Evolutionary conservation across 495 filamentous ascomycete genomes (phyloP), one percentile per base, ranked within the genome.

Genomic region (Xylaria longipes): DNA sequence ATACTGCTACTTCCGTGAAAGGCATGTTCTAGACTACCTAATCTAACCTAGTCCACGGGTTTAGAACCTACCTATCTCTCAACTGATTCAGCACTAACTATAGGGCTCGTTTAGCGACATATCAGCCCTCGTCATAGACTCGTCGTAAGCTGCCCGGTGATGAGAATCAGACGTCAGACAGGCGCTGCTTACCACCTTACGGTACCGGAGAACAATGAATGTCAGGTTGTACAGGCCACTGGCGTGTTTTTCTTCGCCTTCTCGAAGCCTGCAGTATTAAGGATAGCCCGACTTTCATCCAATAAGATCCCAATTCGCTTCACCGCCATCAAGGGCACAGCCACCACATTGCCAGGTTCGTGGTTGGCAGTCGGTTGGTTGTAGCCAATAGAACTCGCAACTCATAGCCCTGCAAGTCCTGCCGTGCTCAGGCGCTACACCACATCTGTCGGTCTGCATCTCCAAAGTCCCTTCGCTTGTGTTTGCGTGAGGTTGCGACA

Each of bases 261-360:
- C 63, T 65, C 63, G 63, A 65, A 65, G 63, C 45, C 45, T 65
- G 45, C 63, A 43, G 37, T 17, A 65, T 65, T 63, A 27, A 43
- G 43, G 15, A 65, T 5, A 65, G 41, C 2, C 31, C 11, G 29
- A 45, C 37, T n/a, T 17, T 52, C 27, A 35, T 37, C 45, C 63
- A 65, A 65, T 65, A 37, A 15, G 9, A 65, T 14, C 29, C 17
- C 17, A 12, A 35, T 37, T 15, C 43, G 3, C 4, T 35, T 65
- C 45, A 65, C 63, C 63, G 63, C 63, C 31, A 37, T 39, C 25
- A 1, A 22, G 43, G 17, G 45, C 63, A 50, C 63, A 65, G 63
- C 63, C 63, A 65, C 63, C 63, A 50, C 63, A 14, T 22, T 43
- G 57, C 33, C n/a, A 11, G 15, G 56, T n/a, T 35, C 1, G 31